Evolutionary conservation across 2,329 filamentous ascomycete species (phyloP).

Genomic region (Pyrenochaeta sp.): DNA sequence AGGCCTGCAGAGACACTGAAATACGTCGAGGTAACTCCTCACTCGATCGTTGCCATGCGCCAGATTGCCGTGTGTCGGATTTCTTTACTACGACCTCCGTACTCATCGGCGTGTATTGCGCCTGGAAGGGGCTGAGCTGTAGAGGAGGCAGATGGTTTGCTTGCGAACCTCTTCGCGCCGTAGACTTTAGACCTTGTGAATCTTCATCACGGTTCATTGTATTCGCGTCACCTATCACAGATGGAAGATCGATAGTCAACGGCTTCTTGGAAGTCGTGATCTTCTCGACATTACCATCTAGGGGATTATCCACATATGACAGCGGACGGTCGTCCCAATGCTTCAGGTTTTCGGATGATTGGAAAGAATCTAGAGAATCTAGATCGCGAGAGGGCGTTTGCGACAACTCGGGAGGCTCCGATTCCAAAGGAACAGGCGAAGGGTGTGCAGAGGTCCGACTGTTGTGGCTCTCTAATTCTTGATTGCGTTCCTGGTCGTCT

Average conservation of each 20-base stretch:
- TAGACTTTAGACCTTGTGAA: conserved; percentile 8
- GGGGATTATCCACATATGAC: conserved; percentile 12
- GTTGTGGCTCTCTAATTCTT: conserved; percentile 14
- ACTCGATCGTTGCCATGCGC: conserved; percentile 29
- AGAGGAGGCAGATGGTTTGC: conserved; percentile 18
- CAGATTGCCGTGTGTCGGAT: conserved; percentile 21
- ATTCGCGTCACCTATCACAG: conserved; percentile 14
- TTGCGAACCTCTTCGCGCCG: conserved; percentile 10
- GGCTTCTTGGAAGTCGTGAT: conserved; percentile 16
- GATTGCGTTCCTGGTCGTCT: conserved; percentile 37
- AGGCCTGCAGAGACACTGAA: conserved; percentile 31
- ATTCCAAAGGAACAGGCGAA: conserved; percentile 29
- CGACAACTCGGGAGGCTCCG: conserved; percentile 35
- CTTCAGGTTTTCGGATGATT: conserved; percentile 31
- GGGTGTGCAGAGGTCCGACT: conserved; percentile 19
- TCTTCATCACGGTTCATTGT: conserved; percentile 14
- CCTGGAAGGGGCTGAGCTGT: conserved; percentile 26
- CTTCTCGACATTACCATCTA: conserved; percentile 12
- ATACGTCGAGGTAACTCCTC: conserved; percentile 36
- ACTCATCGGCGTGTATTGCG: conserved; percentile 22
- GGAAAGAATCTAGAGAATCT: conserved; percentile 35
- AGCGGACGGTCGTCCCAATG: conserved; percentile 25
- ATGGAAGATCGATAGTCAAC: conserved; percentile 20
- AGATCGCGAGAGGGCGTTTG: conserved; percentile 39
- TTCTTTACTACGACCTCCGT: conserved; percentile 17